Conservation (phyloP, 352 stramenopile genomes). For the Stramenopiles sp. region DNA sequence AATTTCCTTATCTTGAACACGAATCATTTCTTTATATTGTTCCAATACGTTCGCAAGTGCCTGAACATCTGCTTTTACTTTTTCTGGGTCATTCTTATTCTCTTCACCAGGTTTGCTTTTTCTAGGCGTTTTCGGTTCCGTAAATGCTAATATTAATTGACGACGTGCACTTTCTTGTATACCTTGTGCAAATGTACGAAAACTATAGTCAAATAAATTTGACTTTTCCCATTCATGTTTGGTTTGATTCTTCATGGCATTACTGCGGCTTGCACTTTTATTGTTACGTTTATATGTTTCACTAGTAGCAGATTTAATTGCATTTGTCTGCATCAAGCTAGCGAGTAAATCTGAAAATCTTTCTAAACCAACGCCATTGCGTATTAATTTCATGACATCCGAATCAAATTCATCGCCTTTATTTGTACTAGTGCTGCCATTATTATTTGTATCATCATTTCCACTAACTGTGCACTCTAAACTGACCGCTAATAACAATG, state of each 20-base stretch:
- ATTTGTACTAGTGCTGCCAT: too few relatives aligned
- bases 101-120: too few relatives aligned
- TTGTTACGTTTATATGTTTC: not conserved
- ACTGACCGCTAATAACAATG: not conserved
- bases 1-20: not conserved
- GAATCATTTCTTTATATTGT: not conserved
- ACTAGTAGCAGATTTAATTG: not conserved
- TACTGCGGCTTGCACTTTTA: not conserved
- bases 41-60: not conserved
- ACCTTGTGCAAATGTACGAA: not conserved
- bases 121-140: not conserved
- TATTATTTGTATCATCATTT: not conserved
- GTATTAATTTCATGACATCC: not conserved
- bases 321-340: not conserved
- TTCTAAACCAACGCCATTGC: not conserved
- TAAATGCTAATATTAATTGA: not conserved
- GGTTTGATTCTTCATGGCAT: too few relatives aligned
- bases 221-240: not conserved
- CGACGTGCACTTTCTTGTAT: not conserved
- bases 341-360: not conserved
- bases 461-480: not conserved
- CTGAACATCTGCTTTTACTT: not conserved
- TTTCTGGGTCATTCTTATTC: not conserved
- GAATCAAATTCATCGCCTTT: not conserved
- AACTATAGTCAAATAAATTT: not conserved